phyloP scores from a whole-genome alignment of 495 filamentous ascomycete species.

The Pseudotulostoma volvatum region DNA sequence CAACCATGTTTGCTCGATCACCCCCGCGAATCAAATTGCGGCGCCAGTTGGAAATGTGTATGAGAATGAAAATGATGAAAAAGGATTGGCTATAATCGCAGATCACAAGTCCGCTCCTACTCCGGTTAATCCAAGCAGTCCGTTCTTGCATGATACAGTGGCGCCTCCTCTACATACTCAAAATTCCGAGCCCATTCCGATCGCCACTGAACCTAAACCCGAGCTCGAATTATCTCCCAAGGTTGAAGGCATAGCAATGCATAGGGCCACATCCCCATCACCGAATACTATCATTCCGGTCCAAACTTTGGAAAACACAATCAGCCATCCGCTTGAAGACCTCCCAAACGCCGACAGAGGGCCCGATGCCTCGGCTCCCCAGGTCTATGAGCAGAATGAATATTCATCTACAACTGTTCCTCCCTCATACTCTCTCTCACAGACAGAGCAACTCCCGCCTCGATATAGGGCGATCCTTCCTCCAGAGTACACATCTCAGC shows the following conservation, averaged over 20 bases:
- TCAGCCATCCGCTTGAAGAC: not conserved
- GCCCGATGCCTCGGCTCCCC: not conserved
- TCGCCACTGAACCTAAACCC: no score
- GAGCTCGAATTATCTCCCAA: no score
- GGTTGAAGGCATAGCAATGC: not conserved
- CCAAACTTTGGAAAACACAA: not conserved
- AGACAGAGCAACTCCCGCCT: slow-evolving; percentile 2
- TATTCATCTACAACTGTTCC: not conserved
- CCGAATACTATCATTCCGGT: not conserved
- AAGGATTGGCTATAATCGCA: slow-evolving; percentile 5
- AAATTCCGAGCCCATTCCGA: not conserved
- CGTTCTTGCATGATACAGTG: not conserved
- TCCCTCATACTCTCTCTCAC: slow-evolving; percentile 18
- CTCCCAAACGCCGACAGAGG: not conserved
- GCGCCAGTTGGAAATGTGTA: slow-evolving; percentile 1
- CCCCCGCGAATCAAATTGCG: slow-evolving; percentile 8
- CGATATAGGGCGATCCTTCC: slow-evolving; percentile 11
- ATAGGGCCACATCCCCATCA: not conserved
- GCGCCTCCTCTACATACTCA: not conserved
- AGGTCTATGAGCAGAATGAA: not conserved
- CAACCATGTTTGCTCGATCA: slow-evolving; percentile 31
- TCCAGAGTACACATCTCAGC: slow-evolving; percentile 8
- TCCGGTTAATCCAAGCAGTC: not conserved
- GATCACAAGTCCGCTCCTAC: not conserved
- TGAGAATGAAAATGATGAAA: not conserved